Percentiles rank a stretch among this genome's conserved stretches.
phyloP scores from a whole-genome alignment of 805 yeast genomes.

The Saturnispora zaruensis region DNA sequence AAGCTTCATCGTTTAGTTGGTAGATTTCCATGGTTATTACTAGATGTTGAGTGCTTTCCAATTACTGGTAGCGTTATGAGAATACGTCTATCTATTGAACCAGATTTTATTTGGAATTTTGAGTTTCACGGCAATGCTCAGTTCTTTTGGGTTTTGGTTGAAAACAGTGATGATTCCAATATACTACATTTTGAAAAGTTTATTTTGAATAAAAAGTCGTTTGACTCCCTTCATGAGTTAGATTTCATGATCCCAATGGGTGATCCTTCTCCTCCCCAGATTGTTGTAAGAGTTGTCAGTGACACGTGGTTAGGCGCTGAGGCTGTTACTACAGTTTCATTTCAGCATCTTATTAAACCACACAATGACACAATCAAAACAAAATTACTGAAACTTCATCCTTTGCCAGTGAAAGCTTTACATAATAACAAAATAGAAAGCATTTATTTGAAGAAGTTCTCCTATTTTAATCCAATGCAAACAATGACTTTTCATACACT shows the following conservation, averaged over 20 bases:
- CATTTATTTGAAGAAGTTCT: constrained; percentile 60
- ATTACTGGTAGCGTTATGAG: constrained; percentile 81
- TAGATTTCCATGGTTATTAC: constrained; percentile 64
- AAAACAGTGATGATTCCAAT: constrained; percentile 65
- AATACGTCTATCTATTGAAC: constrained; percentile 56
- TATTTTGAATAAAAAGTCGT: constrained; percentile 51
- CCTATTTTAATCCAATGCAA: constrained; percentile 96
- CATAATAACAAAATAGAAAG: constrained; percentile 58
- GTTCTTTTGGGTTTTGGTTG: constrained; percentile 88
- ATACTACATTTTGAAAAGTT: constrained; percentile 79
- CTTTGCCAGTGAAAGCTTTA: constrained; percentile 76
- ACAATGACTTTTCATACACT: constrained; percentile 91
- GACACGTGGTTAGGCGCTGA: constrained; percentile 91
- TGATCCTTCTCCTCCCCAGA: constrained; percentile 86
- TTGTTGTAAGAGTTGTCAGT: constrained; percentile 68
- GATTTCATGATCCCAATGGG: constrained; percentile 89
- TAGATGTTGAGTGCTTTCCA: constrained; percentile 81
- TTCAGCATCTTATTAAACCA: constrained; percentile 85
- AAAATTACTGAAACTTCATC: constrained; percentile 68
- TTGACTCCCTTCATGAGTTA: constrained; percentile 53
- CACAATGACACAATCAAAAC: constrained; percentile 82
- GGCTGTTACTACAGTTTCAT: constrained; percentile 64
- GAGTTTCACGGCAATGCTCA: constrained; percentile 75
- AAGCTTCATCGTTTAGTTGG: constrained; percentile 51
- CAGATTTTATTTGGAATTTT: constrained; percentile 84